Base-by-base conservation (phyloP, 164 flowering plant genomes). In the Stephania japonica region DNA sequence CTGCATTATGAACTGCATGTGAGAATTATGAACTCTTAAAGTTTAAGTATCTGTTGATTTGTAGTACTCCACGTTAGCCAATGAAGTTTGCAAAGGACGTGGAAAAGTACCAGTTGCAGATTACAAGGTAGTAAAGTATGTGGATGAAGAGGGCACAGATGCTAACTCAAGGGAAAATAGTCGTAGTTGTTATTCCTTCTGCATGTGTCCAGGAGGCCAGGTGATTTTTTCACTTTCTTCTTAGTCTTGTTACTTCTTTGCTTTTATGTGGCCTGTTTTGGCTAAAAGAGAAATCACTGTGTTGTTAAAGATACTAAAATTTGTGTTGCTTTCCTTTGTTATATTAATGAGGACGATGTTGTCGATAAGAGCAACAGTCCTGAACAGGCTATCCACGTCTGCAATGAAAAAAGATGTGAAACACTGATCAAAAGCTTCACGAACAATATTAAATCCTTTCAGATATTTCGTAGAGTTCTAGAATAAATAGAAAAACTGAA, bases 191-290 rank as follows among this genome's bases (percentile, higher is more conserved):
- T 96, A 93, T 75, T 96, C 99, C 71, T 96, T 96, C 80, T 96
- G 99, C 86, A 96, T 96, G 99, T 96, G 99, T 81, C 99, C 99
- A 59, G 98, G 99, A 70, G 99, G 99, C 41, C 99, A 96, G 98
- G 99, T 93, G 84, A 13, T 21, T 27, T 70, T 19, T 16, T 49
- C 12, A 18, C 26, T 61, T 64, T 65, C 1, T 73, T 27, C 32
- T 32, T 32, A 32, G 2, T 32, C 38, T 32, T 32, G 38, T 32
- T 32, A 32, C 4, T 32, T 32, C 38, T n/a, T 49, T 21, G 5
- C n/a, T 64, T 44, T n/a, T 16, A 12, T 5, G 42, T 67, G 56
- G 70, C 42, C 23, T 8, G 7, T 53, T 47, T 21, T 59, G n/a
- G 24, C 24, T n/a, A 19, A 19, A 19, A 27, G 43, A 50, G 68